A percentile compares a stretch with the other conserved stretches of the same genome.
phyloP scores from a whole-genome alignment of 2,329 filamentous ascomycete genomes.

The Thermothelomyces thermophilus region DNA sequence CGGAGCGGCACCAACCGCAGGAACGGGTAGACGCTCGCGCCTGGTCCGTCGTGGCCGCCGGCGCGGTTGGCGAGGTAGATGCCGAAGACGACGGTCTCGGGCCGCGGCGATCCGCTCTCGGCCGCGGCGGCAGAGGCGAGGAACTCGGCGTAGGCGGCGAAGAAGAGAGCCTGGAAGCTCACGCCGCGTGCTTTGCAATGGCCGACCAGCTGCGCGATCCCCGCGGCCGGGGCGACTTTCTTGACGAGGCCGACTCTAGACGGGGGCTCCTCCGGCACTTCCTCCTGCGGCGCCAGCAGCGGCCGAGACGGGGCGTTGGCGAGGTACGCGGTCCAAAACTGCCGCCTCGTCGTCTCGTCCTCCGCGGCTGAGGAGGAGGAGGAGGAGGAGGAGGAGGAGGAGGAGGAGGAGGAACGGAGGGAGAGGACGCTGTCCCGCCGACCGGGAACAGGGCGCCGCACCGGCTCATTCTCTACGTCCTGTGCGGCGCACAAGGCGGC shows the following conservation, averaged over 20 bases:
- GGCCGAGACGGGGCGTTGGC: slow-evolving; percentile 19
- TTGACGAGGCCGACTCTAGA: slow-evolving; percentile 34
- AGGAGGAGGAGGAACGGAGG: too few relatives aligned
- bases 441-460: slow-evolving; percentile 15
- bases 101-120: background rate
- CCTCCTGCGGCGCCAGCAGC: slow-evolving; percentile 14
- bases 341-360: slow-evolving; percentile 17
- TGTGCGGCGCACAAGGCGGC: slow-evolving; percentile 18
- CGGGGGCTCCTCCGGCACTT: too few relatives aligned
- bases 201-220: slow-evolving; percentile 35
- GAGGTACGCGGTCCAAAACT: slow-evolving; percentile 41
- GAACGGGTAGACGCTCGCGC: slow-evolving; percentile 54
- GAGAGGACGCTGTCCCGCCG: too few relatives aligned
- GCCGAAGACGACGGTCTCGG: slow-evolving; percentile 56
- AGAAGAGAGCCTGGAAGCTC: slow-evolving; percentile 66
- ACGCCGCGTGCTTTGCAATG: slow-evolving; percentile 45
- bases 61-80: slow-evolving; percentile 78
- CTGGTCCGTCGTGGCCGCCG: slow-evolving; percentile 42
- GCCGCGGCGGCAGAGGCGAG: slow-evolving; percentile 23
- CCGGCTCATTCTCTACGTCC: background rate
- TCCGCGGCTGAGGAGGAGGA: too few relatives aligned
- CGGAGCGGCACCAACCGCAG: slow-evolving; percentile 71
- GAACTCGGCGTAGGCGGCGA: slow-evolving; percentile 60
- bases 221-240: slow-evolving; percentile 39
- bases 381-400: too few relatives aligned